phyloP scores from a whole-genome alignment of 2,329 filamentous ascomycete species.

The Coleophoma eucalyptorum region DNA sequence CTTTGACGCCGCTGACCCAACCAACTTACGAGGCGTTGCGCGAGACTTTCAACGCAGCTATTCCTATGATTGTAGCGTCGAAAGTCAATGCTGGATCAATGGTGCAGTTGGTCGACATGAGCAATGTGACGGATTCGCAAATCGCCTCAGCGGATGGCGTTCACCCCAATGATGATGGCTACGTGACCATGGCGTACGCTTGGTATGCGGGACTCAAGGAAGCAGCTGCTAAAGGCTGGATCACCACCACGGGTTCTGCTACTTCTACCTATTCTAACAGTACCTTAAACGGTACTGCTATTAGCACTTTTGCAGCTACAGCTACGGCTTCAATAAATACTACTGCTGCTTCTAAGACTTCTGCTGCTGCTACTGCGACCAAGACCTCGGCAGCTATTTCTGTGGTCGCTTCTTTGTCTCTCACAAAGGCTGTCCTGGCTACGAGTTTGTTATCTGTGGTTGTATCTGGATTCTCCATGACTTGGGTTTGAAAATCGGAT shows the following conservation, averaged over 20 bases:
- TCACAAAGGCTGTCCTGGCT: too few relatives aligned
- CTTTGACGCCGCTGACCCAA: conserved; percentile 23
- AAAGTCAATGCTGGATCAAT: neutral
- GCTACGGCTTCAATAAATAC: neutral
- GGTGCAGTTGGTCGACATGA: neutral
- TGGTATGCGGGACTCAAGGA: neutral
- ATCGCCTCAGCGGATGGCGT: neutral
- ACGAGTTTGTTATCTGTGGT: too few relatives aligned
- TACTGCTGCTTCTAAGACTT: neutral
- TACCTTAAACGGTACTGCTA: neutral
- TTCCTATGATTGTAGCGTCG: conserved; percentile 10
- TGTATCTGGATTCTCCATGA: too few relatives aligned
- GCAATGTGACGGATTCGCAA: neutral
- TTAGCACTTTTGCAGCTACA: neutral
- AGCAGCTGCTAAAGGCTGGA: neutral
- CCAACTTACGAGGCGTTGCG: neutral
- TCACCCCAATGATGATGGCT: neutral
- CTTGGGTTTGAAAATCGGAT: too few relatives aligned
- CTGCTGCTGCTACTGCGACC: neutral
- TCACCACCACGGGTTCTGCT: neutral
- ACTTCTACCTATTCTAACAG: neutral
- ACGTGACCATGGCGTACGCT: neutral
- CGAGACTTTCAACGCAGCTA: conserved; percentile 10
- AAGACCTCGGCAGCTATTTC: neutral
- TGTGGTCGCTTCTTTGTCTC: neutral